These are phyloP conservation scores for Pythium oligandrum DNA, from an alignment of 352 stramenopile species.

Conservation along the genomic window DNA sequence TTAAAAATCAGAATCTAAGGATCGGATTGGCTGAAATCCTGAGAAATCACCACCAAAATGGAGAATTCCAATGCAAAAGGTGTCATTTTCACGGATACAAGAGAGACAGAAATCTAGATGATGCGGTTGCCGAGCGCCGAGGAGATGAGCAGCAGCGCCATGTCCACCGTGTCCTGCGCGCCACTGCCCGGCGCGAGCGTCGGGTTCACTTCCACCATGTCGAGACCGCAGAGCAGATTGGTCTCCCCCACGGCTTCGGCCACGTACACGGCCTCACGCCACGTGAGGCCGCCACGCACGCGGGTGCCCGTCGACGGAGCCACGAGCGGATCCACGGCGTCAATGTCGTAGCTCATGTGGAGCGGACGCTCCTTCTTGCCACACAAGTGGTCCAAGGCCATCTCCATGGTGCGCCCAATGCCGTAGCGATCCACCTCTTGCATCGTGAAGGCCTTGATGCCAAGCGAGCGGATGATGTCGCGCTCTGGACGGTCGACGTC, in stretches of 20 bases:
- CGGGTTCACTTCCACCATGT: slow-evolving; percentile 97
- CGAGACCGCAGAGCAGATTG: slow-evolving; percentile 82
- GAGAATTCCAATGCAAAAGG: background rate
- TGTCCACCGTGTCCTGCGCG: slow-evolving; percentile 90
- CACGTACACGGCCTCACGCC: slow-evolving; percentile 96
- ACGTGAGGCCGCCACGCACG: slow-evolving; percentile 94
- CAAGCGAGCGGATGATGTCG: slow-evolving; percentile 85
- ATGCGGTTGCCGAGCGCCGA: slow-evolving; percentile 92
- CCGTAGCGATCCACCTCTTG: slow-evolving; percentile 95
- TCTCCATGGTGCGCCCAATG: slow-evolving; percentile 96
- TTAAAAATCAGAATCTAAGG: background rate
- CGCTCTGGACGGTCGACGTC: slow-evolving; percentile 93
- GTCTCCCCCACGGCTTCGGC: slow-evolving; percentile 91
- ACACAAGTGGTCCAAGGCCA: slow-evolving; percentile 92
- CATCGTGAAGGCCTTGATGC: slow-evolving; percentile 96
- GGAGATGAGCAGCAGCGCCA: slow-evolving; percentile 90
- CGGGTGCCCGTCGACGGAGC: slow-evolving; percentile 94
- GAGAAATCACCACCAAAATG: background rate
- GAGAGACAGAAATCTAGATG: slow-evolving; percentile 42
- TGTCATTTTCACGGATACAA: no score
- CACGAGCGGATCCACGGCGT: slow-evolving; percentile 94
- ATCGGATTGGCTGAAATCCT: background rate
- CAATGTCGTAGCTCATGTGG: slow-evolving; percentile 98
- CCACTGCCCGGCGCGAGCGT: slow-evolving; percentile 84
- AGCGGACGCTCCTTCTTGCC: slow-evolving; percentile 86